Base-by-base conservation (phyloP, 257 asterid genomes). In the Galeopsis tetrahit region DNA sequence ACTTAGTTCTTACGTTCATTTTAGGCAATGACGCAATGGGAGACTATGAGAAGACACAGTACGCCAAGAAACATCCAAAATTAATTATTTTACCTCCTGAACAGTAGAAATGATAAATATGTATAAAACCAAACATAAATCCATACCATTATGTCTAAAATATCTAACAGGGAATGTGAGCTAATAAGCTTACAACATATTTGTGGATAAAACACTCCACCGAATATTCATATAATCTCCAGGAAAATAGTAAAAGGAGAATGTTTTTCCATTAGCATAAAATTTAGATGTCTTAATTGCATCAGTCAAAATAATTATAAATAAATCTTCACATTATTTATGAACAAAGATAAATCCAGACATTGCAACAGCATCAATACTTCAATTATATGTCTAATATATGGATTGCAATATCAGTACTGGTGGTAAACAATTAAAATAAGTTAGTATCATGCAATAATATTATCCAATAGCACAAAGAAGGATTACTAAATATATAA, bases 381-480 rank as follows among this genome's bases (percentile, higher is more conserved):
- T 13, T 33, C 31, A 51, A 44, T 38, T 5, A 53, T 56, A 76
- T 32, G 69, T 9, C 42, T 34, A 71, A 48, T 31, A 39, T 44
- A n/a, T 57, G 49, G 34, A 70, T 42, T 42, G 33, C 56, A 77
- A 57, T 17, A 44, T 59, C 40, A 61, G 38, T 9, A 7, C 35
- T 6, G 36, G 13, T 48, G 4, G 14, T 7, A 38, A 10, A 55
- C 6, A n/a, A 28, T 4, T 28, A 28, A 43, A 35, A 7, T 8
- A 4, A 33, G 11, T 34, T 48, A 3, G 3, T 68, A 52, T 15
- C 72, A 68, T 15, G 13, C 6, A 15, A 56, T 57, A 39, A 33
- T 51, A 59, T 33, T 49, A 49, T 49, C 21, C 56, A 49, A 5
- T 13, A 48, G 2, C 11, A 46, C 52, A 10, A 8, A 52, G 52